phyloP scores from a whole-genome alignment of 2,329 filamentous ascomycete genomes.

The Chaetomium strumarium region DNA sequence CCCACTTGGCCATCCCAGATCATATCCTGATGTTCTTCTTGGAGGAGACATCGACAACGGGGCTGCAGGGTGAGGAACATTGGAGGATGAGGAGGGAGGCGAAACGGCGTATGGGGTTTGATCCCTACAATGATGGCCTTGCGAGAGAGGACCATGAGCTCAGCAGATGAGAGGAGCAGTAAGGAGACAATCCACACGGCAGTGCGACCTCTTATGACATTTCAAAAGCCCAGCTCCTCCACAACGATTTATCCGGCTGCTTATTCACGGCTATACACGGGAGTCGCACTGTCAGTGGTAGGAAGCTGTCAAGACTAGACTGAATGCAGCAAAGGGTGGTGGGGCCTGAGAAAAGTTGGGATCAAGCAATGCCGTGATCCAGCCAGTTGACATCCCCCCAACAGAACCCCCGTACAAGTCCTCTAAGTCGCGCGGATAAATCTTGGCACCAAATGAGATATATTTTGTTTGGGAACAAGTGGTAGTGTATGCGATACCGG shows the following conservation, averaged over 20 bases:
- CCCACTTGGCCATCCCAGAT: constrained; percentile 83
- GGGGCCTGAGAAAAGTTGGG: background rate
- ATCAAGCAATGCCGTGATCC: background rate
- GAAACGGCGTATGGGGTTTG: constrained; percentile 47
- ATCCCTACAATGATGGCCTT: constrained; percentile 47
- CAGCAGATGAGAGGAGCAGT: background rate
- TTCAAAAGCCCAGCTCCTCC: no score
- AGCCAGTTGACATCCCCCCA: background rate
- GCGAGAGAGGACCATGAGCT: constrained; percentile 13
- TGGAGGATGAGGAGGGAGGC: constrained; percentile 42
- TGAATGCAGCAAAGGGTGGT: background rate
- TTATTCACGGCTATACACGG: no score
- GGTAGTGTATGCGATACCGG: constrained; percentile 6
- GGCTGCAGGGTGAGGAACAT: constrained; percentile 41
- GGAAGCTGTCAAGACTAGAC: no score
- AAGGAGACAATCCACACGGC: no score
- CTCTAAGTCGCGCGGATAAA: background rate
- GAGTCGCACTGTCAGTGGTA: no score
- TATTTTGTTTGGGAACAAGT: background rate
- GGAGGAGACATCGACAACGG: constrained; percentile 51
- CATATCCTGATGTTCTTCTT: constrained; percentile 87
- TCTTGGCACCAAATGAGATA: background rate
- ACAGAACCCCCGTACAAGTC: background rate
- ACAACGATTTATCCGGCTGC: no score
- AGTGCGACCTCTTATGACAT: no score